Conservation (phyloP, 371 early-diverging fungal species). For the Capillidium heterosporum region DNA sequence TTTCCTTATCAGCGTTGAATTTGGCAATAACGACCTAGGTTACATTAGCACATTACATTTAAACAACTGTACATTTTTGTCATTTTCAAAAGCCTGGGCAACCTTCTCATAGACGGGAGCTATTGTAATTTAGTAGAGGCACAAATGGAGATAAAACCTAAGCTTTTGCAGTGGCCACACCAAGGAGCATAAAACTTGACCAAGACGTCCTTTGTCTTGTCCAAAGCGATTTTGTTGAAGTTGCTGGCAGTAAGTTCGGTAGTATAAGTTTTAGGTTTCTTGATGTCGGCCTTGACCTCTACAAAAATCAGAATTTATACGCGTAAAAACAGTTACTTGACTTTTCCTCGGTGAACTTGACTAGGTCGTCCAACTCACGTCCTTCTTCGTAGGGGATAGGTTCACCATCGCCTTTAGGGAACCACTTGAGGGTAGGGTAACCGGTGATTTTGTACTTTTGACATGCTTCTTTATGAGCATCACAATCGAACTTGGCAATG, state of each 20-base stretch:
- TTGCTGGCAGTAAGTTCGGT: conserved; percentile 6
- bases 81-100: conserved; percentile 25
- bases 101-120: conserved; percentile 47
- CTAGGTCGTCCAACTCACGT: conserved; percentile 59
- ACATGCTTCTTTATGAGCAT: conserved; percentile 60
- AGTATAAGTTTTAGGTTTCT: not conserved
- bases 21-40: conserved; percentile 62
- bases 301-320: not conserved
- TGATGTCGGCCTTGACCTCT: not conserved
- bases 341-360: conserved; percentile 55
- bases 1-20: conserved; percentile 60
- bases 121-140: conserved; percentile 7
- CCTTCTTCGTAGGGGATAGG: conserved; percentile 68
- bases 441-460: conserved; percentile 48
- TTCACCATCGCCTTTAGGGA: conserved; percentile 47
- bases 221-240: conserved; percentile 11
- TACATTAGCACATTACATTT: not conserved
- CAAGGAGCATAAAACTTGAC: conserved; percentile 77
- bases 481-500: conserved; percentile 85
- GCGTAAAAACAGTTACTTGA: conserved; percentile 22
- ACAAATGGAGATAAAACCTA: conserved; percentile 17
- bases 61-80: conserved; percentile 11
- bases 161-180: conserved; percentile 71
- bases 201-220: conserved; percentile 22
- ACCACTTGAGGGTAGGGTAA: conserved; percentile 89